Evolutionary conservation across 176 grass and related monocot species (phyloP), one percentile per base, ranked within the genome.

Genomic region (Paspalum notatum): DNA sequence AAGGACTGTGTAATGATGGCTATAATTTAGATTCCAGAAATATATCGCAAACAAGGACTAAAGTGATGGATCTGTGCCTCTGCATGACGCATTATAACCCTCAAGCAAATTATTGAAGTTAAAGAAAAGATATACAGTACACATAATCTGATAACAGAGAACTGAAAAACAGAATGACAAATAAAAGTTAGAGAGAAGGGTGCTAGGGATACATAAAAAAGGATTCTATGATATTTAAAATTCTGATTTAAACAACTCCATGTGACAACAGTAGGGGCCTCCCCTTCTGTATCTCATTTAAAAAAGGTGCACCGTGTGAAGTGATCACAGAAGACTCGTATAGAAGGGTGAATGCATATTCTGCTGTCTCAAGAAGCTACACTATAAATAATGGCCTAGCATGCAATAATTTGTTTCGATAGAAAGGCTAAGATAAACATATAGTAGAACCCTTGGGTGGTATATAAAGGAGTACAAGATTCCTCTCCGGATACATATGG

Each of bases 91-190:
- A 50, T 32, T 72, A 12, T 21, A 83, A 83, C 18, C 41, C 49
- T 78, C 43, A 65, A 5, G 48, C 41, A 66, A 70, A 56, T 61
- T 26, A 27, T 55, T 78, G 3, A 77, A 77, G 20, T 83, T 61
- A 79, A 66, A 79, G 8, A n/a, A 38, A n/a, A n/a, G n/a, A n/a
- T n/a, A n/a, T n/a, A n/a, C 43, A 56, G 49, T 42, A 58, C 25
- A 13, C 58, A 64, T 71, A 47, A 41, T 82, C 9, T 78, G 64
- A 82, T 71, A 47, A 54, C 51, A 77, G 38, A 54, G 38, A 82
- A 77, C 21, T 4, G 26, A 56, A 54, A 76, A 69, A 7, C 1
- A 41, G n/a, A n/a, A n/a, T n/a, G 24, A 46, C 18, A 25, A 53
- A 49, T 27, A 49, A 53, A 52, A 18, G 22, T 46, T 20, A 10